Conservation (phyloP, 371 early-diverging fungal species). For the Lichtheimia ramosa region DNA sequence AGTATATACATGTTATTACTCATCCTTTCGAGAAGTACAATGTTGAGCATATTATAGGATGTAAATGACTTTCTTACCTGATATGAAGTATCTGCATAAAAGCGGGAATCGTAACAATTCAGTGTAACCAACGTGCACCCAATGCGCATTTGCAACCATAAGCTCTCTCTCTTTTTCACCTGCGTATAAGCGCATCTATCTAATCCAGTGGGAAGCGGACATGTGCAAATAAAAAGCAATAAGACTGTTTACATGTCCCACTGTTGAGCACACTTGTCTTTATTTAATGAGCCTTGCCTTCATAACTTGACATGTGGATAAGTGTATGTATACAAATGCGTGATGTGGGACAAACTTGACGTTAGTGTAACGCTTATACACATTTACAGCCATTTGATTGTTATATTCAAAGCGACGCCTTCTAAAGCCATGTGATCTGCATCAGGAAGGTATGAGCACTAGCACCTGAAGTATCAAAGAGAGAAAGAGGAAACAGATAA, state of each 20-base stretch:
- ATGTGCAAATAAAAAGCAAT: not conserved
- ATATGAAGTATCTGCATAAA: not conserved
- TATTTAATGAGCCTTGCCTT: too few relatives aligned
- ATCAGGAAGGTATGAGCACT: not conserved
- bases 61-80: not conserved
- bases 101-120: not conserved
- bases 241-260: not conserved
- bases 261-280: not conserved
- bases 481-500: too few relatives aligned
- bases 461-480: too few relatives aligned
- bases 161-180: not conserved
- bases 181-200: not conserved
- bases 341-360: conserved; percentile 9
- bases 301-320: too few relatives aligned
- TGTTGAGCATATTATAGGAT: not conserved
- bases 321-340: too few relatives aligned
- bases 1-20: not conserved
- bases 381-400: not conserved
- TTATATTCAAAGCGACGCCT: not conserved
- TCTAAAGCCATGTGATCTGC: not conserved
- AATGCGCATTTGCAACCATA: not conserved
- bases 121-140: conserved; percentile 8
- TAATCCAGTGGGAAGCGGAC: not conserved
- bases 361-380: not conserved
- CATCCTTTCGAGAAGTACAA: not conserved